Evolutionary conservation across 2,329 filamentous ascomycete genomes (phyloP).

Genomic region (Aureobasidium sp.): DNA sequence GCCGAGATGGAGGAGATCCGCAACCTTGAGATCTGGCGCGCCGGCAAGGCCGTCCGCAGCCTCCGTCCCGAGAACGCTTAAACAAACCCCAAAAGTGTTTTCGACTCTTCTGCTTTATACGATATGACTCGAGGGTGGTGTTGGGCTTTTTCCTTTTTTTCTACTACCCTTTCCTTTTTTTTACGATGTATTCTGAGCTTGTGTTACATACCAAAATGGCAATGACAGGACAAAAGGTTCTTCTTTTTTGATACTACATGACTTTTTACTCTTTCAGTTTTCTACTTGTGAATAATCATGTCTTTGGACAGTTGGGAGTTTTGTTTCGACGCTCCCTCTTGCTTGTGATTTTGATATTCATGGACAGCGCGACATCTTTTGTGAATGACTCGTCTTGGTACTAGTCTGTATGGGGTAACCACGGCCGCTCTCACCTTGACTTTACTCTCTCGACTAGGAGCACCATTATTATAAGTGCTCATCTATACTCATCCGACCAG

Average conservation of each 20-base stretch:
- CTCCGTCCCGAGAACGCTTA: conserved; percentile 30
- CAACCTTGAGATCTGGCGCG: conserved; percentile 96
- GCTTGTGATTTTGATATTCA: conserved; percentile 3
- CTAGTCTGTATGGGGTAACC: background rate
- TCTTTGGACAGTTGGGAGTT: too few relatives aligned
- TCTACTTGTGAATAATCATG: too few relatives aligned
- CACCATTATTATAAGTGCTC: too few relatives aligned
- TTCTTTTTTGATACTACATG: background rate
- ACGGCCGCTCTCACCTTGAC: background rate
- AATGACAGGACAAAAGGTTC: conserved; percentile 12
- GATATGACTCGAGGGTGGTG: conserved; percentile 2
- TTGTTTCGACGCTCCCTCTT: background rate
- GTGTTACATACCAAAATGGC: conserved; percentile 10
- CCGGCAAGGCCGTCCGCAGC: conserved; percentile 85
- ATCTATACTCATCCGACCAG: too few relatives aligned
- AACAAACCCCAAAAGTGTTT: conserved; percentile 4
- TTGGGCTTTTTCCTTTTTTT: background rate
- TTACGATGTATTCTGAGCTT: conserved; percentile 11
- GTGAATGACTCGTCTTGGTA: background rate
- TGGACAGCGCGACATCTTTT: background rate
- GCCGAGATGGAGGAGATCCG: conserved; percentile 98
- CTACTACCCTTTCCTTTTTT: background rate
- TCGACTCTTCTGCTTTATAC: background rate
- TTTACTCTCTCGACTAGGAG: background rate
- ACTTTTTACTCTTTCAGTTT: background rate